Evolutionary conservation across 2,329 filamentous ascomycete species (phyloP).

Genomic region (Aspergillus flavus): DNA sequence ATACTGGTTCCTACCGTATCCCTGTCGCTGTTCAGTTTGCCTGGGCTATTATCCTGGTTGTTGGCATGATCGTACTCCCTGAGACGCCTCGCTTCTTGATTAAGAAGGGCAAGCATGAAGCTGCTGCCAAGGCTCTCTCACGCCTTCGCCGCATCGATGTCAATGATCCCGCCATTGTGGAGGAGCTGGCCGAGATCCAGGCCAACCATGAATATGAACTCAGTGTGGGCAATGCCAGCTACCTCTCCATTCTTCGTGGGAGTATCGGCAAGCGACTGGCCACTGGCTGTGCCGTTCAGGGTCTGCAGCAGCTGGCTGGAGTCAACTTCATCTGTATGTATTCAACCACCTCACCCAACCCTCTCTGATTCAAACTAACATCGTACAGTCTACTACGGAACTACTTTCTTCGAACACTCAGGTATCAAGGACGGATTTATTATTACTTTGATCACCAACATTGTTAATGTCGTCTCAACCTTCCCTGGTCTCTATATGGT

Average conservation of each 20-base stretch:
- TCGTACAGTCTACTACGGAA: slow-evolving; percentile 40
- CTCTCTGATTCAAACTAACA: slow-evolving; percentile 14
- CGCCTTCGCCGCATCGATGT: slow-evolving; percentile 71
- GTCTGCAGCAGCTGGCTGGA: slow-evolving; percentile 44
- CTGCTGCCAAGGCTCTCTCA: slow-evolving; percentile 64
- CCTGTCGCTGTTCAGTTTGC: slow-evolving; percentile 77
- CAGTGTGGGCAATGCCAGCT: slow-evolving; percentile 39
- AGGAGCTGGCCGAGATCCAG: slow-evolving; percentile 79
- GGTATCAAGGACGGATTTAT: slow-evolving; percentile 49
- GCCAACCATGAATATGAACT: slow-evolving; percentile 87
- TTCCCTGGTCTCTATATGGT: slow-evolving; percentile 52
- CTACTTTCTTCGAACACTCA: slow-evolving; percentile 43
- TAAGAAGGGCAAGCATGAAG: slow-evolving; percentile 69
- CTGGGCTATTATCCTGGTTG: slow-evolving; percentile 74
- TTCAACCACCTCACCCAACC: neutral
- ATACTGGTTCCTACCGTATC: slow-evolving; percentile 73
- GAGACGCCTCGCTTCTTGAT: slow-evolving; percentile 84
- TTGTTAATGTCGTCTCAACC: slow-evolving; percentile 52
- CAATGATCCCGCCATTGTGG: slow-evolving; percentile 68
- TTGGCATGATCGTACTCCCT: slow-evolving; percentile 73
- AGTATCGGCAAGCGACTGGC: slow-evolving; percentile 41
- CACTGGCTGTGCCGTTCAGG: slow-evolving; percentile 44
- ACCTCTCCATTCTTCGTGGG: slow-evolving; percentile 39
- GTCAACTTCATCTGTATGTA: slow-evolving; percentile 47
- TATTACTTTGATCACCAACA: slow-evolving; percentile 51